phyloP scores from a whole-genome alignment of 257 asterid genomes.

The Fraxinus quadrangulata region DNA sequence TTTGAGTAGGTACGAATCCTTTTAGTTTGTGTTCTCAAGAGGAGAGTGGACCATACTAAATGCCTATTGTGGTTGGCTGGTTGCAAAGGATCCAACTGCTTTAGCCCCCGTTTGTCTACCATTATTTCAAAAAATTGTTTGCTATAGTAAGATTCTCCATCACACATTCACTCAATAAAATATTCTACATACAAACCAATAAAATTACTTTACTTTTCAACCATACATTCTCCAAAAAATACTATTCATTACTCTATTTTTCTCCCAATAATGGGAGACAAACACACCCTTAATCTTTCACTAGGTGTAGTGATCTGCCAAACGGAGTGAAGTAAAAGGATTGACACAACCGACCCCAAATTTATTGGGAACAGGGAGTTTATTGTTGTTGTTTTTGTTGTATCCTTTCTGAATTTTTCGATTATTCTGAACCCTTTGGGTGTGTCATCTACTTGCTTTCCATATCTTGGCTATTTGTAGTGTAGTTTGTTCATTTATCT shows the following conservation, averaged over 20 bases:
- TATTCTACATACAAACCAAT: no score
- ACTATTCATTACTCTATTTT: no score
- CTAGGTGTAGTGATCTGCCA: neutral
- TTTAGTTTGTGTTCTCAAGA: neutral
- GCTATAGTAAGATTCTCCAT: no score
- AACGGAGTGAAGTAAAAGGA: neutral
- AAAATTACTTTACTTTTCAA: no score
- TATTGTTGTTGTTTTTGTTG: neutral
- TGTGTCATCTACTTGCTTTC: constrained; percentile 12
- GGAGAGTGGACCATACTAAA: neutral
- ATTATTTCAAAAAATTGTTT: no score
- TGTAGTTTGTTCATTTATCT: constrained; percentile 16
- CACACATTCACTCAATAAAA: no score
- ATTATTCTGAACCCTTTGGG: constrained; percentile 16
- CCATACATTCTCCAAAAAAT: no score
- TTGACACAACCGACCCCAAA: neutral
- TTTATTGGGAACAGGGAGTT: neutral
- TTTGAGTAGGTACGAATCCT: neutral
- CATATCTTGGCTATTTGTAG: constrained; percentile 6
- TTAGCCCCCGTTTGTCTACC: neutral
- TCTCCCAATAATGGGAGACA: no score
- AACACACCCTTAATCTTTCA: neutral
- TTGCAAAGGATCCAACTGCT: neutral
- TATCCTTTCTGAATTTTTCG: neutral
- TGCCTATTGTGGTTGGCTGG: neutral